These are phyloP conservation scores for Takashimella tepidaria DNA, from an alignment of 1,284 basidiomycete genomes.

Conservation along the genomic window DNA sequence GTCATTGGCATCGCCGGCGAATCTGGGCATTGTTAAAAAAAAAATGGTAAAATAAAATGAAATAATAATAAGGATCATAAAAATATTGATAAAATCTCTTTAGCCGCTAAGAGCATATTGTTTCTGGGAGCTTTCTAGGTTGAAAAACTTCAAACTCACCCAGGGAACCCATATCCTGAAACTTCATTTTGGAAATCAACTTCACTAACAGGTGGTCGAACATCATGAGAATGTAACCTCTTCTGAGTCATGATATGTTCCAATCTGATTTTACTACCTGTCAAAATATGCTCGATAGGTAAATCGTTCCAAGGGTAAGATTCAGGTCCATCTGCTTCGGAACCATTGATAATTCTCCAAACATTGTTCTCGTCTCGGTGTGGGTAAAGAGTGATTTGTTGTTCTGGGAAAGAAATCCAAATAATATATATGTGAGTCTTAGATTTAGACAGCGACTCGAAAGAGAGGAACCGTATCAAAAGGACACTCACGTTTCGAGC, in stretches of 20 bases:
- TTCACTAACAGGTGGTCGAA: slow-evolving; percentile 91
- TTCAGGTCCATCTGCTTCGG: slow-evolving; percentile 49
- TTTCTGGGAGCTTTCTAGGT: too few relatives aligned
- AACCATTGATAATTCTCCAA: slow-evolving; percentile 75
- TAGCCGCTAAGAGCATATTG: slow-evolving; percentile 6
- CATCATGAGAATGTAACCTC: slow-evolving; percentile 88
- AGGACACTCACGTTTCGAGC: slow-evolving; percentile 73
- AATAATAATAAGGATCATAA: too few relatives aligned
- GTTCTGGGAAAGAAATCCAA: slow-evolving; percentile 56
- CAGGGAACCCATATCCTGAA: slow-evolving; percentile 83
- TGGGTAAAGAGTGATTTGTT: slow-evolving; percentile 97
- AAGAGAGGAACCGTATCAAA: slow-evolving; percentile 19
- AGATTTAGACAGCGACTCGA: too few relatives aligned
- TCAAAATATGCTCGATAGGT: slow-evolving; percentile 61
- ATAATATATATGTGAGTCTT: neutral
- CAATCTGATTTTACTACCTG: slow-evolving; percentile 73
- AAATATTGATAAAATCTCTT: too few relatives aligned
- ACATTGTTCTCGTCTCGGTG: slow-evolving; percentile 89
- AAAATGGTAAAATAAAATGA: too few relatives aligned
- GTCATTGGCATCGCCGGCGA: slow-evolving; percentile 74
- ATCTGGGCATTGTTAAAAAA: slow-evolving; percentile 16
- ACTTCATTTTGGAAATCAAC: slow-evolving; percentile 99
- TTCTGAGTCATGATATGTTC: slow-evolving; percentile 77
- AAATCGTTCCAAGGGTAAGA: slow-evolving; percentile 57
- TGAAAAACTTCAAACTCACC: too few relatives aligned